Percentiles rank a stretch among this genome's conserved stretches.
Conservation (phyloP, 2,329 filamentous ascomycete species). For the Hypoxylon sp. region DNA sequence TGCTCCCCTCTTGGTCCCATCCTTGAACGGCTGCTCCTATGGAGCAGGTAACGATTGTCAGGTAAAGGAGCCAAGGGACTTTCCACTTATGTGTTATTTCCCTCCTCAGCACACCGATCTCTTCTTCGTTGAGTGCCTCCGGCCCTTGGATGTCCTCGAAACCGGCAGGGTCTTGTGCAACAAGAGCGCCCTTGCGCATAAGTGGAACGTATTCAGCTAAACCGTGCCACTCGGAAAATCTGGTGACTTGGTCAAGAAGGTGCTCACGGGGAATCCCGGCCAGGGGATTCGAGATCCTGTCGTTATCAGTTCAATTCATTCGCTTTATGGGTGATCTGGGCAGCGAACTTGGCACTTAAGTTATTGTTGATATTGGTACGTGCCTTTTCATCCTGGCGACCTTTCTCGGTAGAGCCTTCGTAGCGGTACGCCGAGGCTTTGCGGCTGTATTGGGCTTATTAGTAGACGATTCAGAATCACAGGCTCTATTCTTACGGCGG, state of each 20-base stretch:
- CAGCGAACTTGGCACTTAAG: constrained; percentile 60
- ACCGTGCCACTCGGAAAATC: constrained; percentile 37
- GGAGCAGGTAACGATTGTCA: constrained; percentile 66
- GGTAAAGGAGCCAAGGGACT: constrained; percentile 73
- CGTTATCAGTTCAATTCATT: constrained; percentile 29
- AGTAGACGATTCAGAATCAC: background rate
- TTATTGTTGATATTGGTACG: constrained; percentile 61
- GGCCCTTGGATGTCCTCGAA: constrained; percentile 59
- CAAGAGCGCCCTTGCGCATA: constrained; percentile 45
- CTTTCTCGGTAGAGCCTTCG: constrained; percentile 56
- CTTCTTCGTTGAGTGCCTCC: constrained; percentile 63
- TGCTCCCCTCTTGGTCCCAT: constrained; percentile 77
- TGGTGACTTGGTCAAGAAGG: constrained; percentile 65
- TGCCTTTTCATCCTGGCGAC: constrained; percentile 51
- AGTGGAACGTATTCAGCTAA: constrained; percentile 35
- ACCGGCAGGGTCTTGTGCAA: constrained; percentile 58
- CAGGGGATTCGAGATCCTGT: constrained; percentile 68
- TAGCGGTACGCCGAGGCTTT: constrained; percentile 34
- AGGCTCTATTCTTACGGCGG: constrained; percentile 23
- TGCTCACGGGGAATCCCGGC: constrained; percentile 64
- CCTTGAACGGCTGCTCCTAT: constrained; percentile 73
- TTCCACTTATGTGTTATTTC: constrained; percentile 76
- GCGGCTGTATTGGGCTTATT: constrained; percentile 19
- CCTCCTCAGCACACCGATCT: constrained; percentile 66
- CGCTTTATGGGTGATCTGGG: constrained; percentile 21